Evolutionary conservation across 768 basidiomycete species (phyloP).

Genomic region (Kwoniella sp.): DNA sequence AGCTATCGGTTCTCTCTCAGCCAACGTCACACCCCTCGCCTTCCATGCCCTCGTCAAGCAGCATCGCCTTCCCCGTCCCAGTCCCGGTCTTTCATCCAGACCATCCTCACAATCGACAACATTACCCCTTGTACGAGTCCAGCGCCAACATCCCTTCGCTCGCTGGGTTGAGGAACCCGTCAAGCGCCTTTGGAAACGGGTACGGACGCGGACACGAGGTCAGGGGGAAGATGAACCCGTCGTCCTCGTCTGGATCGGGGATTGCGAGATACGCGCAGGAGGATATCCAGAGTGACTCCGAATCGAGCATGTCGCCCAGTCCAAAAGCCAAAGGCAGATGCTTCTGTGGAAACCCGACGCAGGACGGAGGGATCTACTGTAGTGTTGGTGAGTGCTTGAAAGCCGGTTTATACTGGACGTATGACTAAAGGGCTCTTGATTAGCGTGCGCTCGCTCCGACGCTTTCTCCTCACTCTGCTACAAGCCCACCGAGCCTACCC

Average conservation of each 20-base stretch:
- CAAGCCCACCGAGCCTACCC: slow-evolving; percentile 23
- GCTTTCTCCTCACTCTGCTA: slow-evolving; percentile 48
- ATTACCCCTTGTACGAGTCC: slow-evolving; percentile 9
- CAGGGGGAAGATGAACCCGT: background rate
- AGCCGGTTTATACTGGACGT: background rate
- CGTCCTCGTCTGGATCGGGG: background rate
- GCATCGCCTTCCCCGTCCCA: no score
- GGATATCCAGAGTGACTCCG: slow-evolving; percentile 34
- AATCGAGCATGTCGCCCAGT: slow-evolving; percentile 20
- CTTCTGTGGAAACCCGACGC: slow-evolving; percentile 34
- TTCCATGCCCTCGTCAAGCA: no score
- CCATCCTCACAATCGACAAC: slow-evolving; percentile 31
- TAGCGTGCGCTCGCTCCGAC: slow-evolving; percentile 46
- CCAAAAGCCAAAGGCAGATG: slow-evolving; percentile 19
- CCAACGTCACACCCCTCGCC: no score
- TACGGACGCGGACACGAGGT: background rate
- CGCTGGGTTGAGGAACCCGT: no score
- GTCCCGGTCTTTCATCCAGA: slow-evolving; percentile 35
- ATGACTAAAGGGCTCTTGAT: background rate
- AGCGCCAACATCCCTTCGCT: background rate
- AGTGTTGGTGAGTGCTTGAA: slow-evolving; percentile 32
- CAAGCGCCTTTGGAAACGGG: background rate
- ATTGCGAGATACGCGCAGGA: slow-evolving; percentile 2
- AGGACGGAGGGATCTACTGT: slow-evolving; percentile 43
- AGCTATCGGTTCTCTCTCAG: no score